phyloP scores from a whole-genome alignment of 108 stramenopile genomes.

The Poteriospumella lacustris region DNA sequence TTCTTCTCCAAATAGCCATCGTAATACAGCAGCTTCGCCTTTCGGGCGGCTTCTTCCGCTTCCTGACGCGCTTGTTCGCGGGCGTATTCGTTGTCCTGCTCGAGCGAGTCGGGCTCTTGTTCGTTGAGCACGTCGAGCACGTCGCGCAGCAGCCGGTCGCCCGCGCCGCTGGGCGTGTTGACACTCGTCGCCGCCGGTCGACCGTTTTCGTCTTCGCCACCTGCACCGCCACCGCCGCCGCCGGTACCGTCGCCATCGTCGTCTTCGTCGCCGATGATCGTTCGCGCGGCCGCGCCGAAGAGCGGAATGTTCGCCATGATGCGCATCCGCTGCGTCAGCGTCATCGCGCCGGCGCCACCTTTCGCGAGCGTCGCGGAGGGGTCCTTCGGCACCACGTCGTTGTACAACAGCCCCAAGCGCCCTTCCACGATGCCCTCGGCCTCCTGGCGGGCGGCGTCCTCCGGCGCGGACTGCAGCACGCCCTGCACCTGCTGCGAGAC shows the following conservation, averaged over 20 bases:
- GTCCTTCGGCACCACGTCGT: neutral
- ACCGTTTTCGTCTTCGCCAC: neutral
- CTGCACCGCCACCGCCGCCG: neutral
- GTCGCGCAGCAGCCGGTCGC: neutral
- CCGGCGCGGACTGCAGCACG: neutral
- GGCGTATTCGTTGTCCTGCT: too few species aligned
- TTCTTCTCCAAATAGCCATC: constrained; percentile 9
- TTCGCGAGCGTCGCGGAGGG: too few species aligned
- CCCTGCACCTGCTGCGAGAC: neutral
- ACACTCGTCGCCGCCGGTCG: neutral
- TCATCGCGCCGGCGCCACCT: too few species aligned
- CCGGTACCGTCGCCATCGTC: neutral
- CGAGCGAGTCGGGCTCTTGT: neutral
- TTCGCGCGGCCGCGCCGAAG: neutral
- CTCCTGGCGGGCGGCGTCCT: neutral
- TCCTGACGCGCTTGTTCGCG: neutral
- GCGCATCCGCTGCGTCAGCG: neutral
- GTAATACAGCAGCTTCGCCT: neutral
- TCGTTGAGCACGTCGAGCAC: neutral
- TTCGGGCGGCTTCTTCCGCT: neutral
- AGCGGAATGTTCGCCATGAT: neutral
- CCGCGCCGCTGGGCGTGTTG: neutral
- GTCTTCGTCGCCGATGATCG: neutral
- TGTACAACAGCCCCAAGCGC: neutral
- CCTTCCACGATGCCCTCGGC: neutral